Percentiles rank a stretch among this genome's conserved stretches.
phyloP scores from a whole-genome alignment of 148 eudicot species.

The Diospyros lotus region DNA sequence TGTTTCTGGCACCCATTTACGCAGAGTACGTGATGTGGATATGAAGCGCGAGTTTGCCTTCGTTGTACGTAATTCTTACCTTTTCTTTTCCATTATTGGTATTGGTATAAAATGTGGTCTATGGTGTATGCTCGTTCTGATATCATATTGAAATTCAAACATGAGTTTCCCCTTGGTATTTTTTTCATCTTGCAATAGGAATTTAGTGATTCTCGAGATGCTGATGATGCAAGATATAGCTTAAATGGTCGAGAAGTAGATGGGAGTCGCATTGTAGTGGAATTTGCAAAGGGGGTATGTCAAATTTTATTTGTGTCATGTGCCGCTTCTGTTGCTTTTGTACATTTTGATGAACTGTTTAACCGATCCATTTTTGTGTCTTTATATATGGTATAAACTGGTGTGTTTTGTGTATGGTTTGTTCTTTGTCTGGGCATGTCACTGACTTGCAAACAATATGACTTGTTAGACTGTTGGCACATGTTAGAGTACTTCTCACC shows the following conservation, averaged over 20 bases:
- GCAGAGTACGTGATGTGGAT: constrained; percentile 89
- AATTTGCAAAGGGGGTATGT: constrained; percentile 65
- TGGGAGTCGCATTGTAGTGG: constrained; percentile 65
- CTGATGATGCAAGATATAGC: constrained; percentile 65
- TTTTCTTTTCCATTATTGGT: not conserved
- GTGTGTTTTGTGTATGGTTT: not conserved
- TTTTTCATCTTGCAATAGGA: constrained; percentile 37
- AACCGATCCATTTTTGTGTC: not conserved
- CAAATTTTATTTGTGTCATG: not conserved
- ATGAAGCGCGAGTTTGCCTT: constrained; percentile 84
- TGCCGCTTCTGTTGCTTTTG: not conserved
- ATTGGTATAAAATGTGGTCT: not conserved
- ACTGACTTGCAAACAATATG: too few species aligned
- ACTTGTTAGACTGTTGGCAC: too few species aligned
- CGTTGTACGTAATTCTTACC: constrained; percentile 49
- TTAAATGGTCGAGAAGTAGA: constrained; percentile 60
- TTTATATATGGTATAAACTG: not conserved
- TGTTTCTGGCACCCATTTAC: constrained; percentile 77
- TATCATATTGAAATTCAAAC: constrained; percentile 10
- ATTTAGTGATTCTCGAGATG: constrained; percentile 74
- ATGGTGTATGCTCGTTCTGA: not conserved
- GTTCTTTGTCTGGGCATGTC: not conserved
- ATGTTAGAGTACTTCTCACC: not conserved
- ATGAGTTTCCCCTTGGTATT: constrained; percentile 22
- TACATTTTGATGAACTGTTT: not conserved